Evolutionary conservation across 305 asterid species (phyloP).

Genomic region (Solanum chacoense): DNA sequence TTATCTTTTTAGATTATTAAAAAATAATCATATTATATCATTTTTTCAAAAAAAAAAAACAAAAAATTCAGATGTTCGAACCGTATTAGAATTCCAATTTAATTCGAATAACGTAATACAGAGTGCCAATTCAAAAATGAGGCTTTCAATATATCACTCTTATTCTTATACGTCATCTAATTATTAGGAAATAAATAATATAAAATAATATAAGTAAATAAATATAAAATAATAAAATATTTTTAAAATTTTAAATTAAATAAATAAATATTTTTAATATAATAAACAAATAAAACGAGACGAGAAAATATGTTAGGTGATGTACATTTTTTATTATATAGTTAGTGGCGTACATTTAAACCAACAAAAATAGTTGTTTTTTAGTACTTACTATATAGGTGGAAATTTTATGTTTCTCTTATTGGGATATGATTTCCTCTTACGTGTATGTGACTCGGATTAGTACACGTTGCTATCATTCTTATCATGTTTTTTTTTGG

Average conservation of each 20-base stretch:
- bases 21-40: too few relatives aligned
- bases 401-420: neutral
- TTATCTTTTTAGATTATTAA: neutral
- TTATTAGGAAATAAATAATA: neutral
- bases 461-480: neutral
- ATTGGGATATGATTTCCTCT: neutral
- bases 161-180: neutral
- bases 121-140: neutral
- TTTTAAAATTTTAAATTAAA: too few relatives aligned
- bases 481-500: neutral
- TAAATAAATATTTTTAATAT: too few relatives aligned
- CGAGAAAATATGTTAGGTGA: neutral
- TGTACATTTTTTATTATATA: neutral
- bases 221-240: too few relatives aligned
- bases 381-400: neutral
- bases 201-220: too few relatives aligned
- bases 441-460: neutral
- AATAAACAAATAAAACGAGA: too few relatives aligned
- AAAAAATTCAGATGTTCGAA: too few relatives aligned
- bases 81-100: too few relatives aligned
- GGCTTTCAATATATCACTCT: neutral
- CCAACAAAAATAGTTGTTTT: neutral
- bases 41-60: too few relatives aligned
- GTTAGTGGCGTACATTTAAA: neutral
- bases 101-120: too few relatives aligned